A percentile compares a stretch with the other conserved stretches of the same genome.
Evolutionary conservation across 257 asterid species (phyloP).

Genomic region (Forsythia viridissima): DNA sequence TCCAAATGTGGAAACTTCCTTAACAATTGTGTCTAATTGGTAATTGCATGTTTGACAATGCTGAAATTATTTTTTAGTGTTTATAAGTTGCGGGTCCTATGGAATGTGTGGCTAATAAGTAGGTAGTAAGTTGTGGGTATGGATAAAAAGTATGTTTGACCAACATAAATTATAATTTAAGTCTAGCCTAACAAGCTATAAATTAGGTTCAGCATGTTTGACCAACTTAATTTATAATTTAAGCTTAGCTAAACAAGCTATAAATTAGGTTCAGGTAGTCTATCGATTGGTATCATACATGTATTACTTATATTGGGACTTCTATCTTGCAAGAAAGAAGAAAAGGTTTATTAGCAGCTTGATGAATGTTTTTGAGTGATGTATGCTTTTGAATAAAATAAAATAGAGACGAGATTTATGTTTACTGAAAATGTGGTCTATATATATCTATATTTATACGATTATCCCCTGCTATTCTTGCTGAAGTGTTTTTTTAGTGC

Average conservation of each 20-base stretch:
- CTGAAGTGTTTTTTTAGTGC: background rate
- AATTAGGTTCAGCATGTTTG: too few species aligned
- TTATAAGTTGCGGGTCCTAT: too few species aligned
- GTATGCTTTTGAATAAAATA: background rate
- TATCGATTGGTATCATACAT: background rate
- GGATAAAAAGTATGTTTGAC: too few species aligned
- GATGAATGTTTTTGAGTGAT: background rate
- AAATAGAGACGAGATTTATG: background rate
- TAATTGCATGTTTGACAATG: too few species aligned
- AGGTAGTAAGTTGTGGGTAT: too few species aligned
- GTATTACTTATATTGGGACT: background rate
- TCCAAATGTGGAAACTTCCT: background rate
- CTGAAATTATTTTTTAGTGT: too few species aligned
- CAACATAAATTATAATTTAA: too few species aligned
- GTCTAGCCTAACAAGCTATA: too few species aligned
- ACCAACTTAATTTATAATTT: too few species aligned
- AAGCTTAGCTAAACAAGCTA: too few species aligned
- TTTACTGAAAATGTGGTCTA: background rate
- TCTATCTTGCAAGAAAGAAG: background rate
- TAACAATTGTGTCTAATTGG: background rate
- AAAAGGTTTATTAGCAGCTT: background rate
- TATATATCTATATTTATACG: background rate
- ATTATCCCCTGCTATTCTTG: slow-evolving; percentile 7
- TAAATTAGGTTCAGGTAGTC: background rate
- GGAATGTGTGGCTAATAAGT: too few species aligned